Evolutionary conservation across 2,329 filamentous ascomycete species (phyloP).

Genomic region (Colletotrichum lindemuthianum): DNA sequence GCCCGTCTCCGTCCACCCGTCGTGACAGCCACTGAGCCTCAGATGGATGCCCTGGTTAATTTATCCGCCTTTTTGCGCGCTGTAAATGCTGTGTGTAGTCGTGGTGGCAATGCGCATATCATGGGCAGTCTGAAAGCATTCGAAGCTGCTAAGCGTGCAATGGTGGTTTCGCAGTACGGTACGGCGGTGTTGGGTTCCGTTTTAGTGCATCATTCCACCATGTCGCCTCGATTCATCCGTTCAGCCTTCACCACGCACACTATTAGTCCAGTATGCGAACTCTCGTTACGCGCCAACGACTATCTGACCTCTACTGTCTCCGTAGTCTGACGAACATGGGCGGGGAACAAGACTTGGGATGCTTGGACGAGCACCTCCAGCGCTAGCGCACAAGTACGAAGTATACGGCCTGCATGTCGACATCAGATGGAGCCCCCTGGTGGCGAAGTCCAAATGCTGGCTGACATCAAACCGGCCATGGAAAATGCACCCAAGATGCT

Average conservation of each 20-base stretch:
- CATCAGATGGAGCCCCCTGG: conserved; percentile 21
- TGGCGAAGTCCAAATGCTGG: conserved; percentile 23
- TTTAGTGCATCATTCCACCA: too few relatives aligned
- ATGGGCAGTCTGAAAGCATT: too few relatives aligned
- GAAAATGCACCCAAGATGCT: conserved; percentile 19
- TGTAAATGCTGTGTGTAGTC: too few relatives aligned
- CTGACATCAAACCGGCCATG: conserved; percentile 19
- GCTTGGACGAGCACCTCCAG: too few relatives aligned
- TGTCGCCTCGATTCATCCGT: background rate
- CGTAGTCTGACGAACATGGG: too few relatives aligned
- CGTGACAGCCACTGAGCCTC: conserved; percentile 23
- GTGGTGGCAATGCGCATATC: too few relatives aligned
- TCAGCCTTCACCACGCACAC: conserved; percentile 1
- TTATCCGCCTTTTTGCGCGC: background rate
- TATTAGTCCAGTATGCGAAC: background rate
- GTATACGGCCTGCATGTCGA: conserved; percentile 5
- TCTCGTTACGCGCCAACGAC: background rate
- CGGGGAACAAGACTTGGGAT: too few relatives aligned
- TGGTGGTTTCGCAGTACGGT: background rate
- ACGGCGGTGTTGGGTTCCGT: too few relatives aligned
- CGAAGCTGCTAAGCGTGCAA: too few relatives aligned
- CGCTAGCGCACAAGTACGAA: background rate
- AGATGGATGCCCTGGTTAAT: background rate
- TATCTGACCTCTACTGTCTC: too few relatives aligned
- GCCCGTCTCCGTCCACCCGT: conserved; percentile 4